Evolutionary conservation across 192 early-diverging fungal genomes (phyloP), one percentile per base, ranked within the genome.

Genomic region (Coemansia sp.): DNA sequence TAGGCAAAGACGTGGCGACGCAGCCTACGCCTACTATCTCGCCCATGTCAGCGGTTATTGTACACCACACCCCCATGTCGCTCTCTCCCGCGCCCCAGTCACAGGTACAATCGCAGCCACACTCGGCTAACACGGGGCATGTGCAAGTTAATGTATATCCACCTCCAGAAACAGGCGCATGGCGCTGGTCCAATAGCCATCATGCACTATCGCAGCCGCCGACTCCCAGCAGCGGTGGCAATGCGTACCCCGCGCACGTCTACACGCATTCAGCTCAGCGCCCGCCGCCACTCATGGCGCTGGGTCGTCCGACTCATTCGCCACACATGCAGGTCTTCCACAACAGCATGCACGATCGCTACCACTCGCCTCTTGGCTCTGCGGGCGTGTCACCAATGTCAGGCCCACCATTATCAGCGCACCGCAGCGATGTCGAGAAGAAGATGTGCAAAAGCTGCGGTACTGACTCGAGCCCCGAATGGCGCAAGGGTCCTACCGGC

Each of bases 391-490:
- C 78, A 55, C 78, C 78, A 27, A 69, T 66, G 55, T 64, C 70
- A 23, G 67, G 57, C 32, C 74, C 66, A 17, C 62, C 74, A 4
- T 51, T 65, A 21, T 50, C 68, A 19, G 59, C 64, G 19, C 70
- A 66, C 5, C 73, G 58, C 57, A 29, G 51, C 50, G 75, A 77
- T 17, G 33, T 59, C 6, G 74, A 72, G n/a, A 79, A 79, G 52
- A 84, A 84, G 59, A 72, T 66, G 5, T 85, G 84, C 59, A 71
- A 72, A 59, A 81, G 80, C 64, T 85, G 84, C 51, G 70, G 74
- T 20, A 84, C 83, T n/a, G 82, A 84, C 53, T 72, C 70, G 19
- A 85, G 84, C 54, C 84, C 84, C 52, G 84, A 85, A 56, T 85
- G 84, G 84, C 71, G 84, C 33, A 80, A 80, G 54, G 84, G 84